Conservation (phyloP, 148 eudicot species). For the Silene latifolia region DNA sequence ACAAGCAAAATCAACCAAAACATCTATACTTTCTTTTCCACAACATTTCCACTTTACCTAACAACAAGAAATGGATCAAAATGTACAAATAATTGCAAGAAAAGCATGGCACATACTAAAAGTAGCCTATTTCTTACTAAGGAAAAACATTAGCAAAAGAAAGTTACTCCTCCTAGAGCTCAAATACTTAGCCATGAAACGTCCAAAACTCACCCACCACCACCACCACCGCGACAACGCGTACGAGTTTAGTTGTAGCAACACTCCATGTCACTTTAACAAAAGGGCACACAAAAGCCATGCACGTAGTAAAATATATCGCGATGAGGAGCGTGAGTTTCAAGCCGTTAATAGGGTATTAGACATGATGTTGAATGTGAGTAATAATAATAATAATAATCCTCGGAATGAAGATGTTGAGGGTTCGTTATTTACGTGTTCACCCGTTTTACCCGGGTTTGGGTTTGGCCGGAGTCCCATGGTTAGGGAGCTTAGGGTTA, state of each 20-base stretch:
- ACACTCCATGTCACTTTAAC: constrained; percentile 44
- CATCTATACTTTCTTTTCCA: neutral
- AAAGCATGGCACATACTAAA: constrained; percentile 48
- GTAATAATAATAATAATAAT: constrained; percentile 2
- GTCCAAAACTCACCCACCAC: constrained; percentile 49
- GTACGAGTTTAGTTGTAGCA: constrained; percentile 88
- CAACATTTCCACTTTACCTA: constrained; percentile 3
- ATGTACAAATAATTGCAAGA: constrained; percentile 42
- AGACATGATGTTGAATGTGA: constrained; percentile 33
- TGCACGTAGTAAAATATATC: neutral
- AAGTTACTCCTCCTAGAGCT: constrained; percentile 52
- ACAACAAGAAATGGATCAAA: constrained; percentile 47
- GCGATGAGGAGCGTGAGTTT: constrained; percentile 12
- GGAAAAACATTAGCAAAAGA: constrained; percentile 54
- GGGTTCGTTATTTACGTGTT: constrained; percentile 5
- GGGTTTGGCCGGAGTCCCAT: constrained; percentile 50
- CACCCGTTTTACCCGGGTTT: constrained; percentile 54
- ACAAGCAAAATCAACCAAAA: neutral
- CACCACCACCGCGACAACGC: constrained; percentile 35
- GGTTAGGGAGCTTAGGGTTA: constrained; percentile 68
- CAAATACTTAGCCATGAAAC: constrained; percentile 49
- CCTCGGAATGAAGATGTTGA: constrained; percentile 11
- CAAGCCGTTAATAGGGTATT: constrained; percentile 36
- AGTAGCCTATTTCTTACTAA: constrained; percentile 47
- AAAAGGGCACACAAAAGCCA: constrained; percentile 7